A percentile compares a stretch with the other conserved stretches of the same genome.
phyloP scores from a whole-genome alignment of 306 rosid species.

The Dryas alaskensis region DNA sequence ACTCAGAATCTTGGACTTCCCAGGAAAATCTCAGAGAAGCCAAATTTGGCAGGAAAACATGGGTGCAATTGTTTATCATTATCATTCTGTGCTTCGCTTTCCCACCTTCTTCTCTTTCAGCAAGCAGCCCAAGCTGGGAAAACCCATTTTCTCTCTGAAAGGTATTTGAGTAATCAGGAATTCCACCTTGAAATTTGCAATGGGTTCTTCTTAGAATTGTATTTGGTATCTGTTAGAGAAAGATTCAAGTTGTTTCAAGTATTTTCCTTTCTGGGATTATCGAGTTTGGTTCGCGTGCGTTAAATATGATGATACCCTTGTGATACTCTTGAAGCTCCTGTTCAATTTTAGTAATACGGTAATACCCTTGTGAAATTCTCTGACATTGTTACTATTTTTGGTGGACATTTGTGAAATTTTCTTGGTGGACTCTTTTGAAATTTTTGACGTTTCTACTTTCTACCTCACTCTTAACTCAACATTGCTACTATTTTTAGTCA shows the following conservation, averaged over 20 bases:
- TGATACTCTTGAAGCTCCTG: too few relatives aligned
- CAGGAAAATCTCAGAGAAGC: not conserved
- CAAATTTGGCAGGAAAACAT: conserved; percentile 28
- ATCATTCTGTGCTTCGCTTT: conserved; percentile 34
- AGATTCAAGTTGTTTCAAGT: not conserved
- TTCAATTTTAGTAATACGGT: too few relatives aligned
- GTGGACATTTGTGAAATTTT: too few relatives aligned
- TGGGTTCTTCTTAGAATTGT: not conserved
- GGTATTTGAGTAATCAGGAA: conserved; percentile 29
- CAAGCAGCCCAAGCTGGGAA: conserved; percentile 35
- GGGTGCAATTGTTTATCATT: conserved; percentile 31
- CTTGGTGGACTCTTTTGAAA: too few relatives aligned
- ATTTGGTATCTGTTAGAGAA: not conserved
- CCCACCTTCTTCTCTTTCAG: conserved; percentile 29
- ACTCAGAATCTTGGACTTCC: not conserved
- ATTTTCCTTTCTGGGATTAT: too few relatives aligned
- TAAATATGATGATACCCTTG: too few relatives aligned
- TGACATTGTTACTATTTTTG: too few relatives aligned
- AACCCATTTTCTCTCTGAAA: conserved; percentile 28
- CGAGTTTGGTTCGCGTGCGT: too few relatives aligned
- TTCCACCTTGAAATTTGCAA: not conserved
- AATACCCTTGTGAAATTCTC: too few relatives aligned
- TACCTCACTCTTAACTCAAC: not conserved
- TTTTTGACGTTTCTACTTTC: too few relatives aligned
- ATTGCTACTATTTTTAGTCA: not conserved